phyloP scores from a whole-genome alignment of 2,329 filamentous ascomycete species.

The Apiospora hydei region DNA sequence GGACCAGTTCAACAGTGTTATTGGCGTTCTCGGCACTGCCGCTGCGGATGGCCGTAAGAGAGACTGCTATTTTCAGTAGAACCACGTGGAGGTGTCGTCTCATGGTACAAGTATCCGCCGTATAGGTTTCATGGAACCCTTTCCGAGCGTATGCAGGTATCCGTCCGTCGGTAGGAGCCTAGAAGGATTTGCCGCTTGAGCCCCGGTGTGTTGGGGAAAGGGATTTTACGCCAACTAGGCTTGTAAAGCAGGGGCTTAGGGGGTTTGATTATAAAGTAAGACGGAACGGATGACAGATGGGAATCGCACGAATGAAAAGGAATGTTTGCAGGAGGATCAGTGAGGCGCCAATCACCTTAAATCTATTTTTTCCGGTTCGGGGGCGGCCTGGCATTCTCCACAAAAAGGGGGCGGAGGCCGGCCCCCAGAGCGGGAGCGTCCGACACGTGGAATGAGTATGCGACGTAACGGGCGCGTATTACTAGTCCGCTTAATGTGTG shows the following conservation, averaged over 20 bases:
- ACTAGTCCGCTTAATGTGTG: background rate
- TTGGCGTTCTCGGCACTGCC: background rate
- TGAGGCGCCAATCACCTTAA: background rate
- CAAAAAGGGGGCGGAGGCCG: slow-evolving; percentile 11
- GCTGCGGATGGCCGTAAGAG: background rate
- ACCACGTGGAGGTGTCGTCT: background rate
- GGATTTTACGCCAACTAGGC: background rate
- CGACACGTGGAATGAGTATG: background rate
- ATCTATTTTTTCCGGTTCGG: background rate
- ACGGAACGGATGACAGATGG: background rate
- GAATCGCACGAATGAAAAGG: background rate
- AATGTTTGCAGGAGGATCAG: background rate
- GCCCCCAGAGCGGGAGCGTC: slow-evolving; percentile 4
- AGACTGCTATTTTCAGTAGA: background rate
- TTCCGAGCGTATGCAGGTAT: background rate
- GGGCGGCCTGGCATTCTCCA: slow-evolving; percentile 1
- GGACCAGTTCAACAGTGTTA: background rate
- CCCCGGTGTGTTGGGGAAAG: background rate
- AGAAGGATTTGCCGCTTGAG: slow-evolving; percentile 3
- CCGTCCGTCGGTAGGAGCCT: background rate
- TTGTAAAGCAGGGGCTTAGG: background rate
- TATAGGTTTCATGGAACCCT: background rate
- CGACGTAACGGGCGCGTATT: background rate
- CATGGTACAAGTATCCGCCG: background rate
- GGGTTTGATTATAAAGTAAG: background rate